Evolutionary conservation across 164 flowering plant species (phyloP).

Genomic region (Echeveria elegans): DNA sequence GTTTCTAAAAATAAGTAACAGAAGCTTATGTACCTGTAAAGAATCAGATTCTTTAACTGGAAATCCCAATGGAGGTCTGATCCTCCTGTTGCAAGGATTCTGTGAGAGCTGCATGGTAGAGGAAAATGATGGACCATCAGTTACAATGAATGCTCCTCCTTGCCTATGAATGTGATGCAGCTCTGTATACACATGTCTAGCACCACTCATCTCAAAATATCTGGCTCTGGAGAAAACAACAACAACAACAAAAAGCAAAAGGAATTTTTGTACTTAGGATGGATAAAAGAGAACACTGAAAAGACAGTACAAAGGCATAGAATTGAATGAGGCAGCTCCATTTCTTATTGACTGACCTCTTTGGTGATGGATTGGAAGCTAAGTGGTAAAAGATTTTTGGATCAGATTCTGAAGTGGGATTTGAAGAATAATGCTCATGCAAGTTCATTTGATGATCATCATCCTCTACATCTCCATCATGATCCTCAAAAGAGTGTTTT

Average conservation of each 20-base stretch:
- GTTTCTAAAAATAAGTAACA: slow-evolving; percentile 1
- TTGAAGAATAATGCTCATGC: background rate
- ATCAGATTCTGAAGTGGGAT: slow-evolving; percentile 7
- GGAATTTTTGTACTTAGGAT: background rate
- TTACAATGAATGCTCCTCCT: slow-evolving; percentile 14
- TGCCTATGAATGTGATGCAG: slow-evolving; percentile 27
- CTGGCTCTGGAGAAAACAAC: slow-evolving; percentile 22
- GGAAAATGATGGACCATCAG: slow-evolving; percentile 10
- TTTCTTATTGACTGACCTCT: slow-evolving; percentile 5
- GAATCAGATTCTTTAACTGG: slow-evolving; percentile 30
- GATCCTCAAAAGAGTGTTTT: slow-evolving; percentile 7
- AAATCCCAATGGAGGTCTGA: slow-evolving; percentile 21
- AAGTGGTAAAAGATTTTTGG: background rate
- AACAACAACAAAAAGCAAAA: slow-evolving; percentile 6
- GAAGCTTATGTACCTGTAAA: slow-evolving; percentile 26
- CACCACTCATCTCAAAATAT: slow-evolving; percentile 32
- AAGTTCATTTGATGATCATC: background rate
- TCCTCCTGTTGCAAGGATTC: slow-evolving; percentile 17
- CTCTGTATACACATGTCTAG: slow-evolving; percentile 21
- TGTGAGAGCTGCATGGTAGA: slow-evolving; percentile 13
- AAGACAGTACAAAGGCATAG: slow-evolving; percentile 3
- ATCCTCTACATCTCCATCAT: slow-evolving; percentile 5
- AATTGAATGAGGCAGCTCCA: background rate
- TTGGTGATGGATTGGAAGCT: background rate
- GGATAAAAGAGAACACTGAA: background rate